Conservation (phyloP, 495 filamentous ascomycete species). For the Xylaria longipes region DNA sequence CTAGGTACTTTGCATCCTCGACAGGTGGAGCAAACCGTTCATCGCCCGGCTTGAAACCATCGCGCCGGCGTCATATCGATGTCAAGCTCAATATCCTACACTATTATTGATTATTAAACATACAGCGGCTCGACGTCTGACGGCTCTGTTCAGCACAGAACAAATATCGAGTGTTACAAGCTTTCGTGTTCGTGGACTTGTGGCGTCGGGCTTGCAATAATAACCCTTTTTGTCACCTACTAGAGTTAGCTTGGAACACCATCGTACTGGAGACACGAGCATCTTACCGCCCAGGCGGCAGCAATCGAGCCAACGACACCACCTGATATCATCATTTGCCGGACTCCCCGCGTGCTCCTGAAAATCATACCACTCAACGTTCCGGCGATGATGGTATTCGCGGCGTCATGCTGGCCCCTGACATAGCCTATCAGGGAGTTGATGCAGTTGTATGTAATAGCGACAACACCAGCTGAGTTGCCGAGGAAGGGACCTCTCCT, state of each 20-base stretch:
- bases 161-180: conserved; percentile 25
- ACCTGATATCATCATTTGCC: conserved; percentile 92
- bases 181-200: conserved; percentile 25
- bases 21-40: conserved; percentile 15
- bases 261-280: background rate
- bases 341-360: conserved; percentile 88
- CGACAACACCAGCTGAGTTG: conserved; percentile 92
- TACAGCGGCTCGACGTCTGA: conserved; percentile 12
- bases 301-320: conserved; percentile 84
- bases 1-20: conserved; percentile 27
- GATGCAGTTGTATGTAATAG: conserved; percentile 91
- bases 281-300: conserved; percentile 85
- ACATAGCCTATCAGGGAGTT: conserved; percentile 89
- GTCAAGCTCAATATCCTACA: conserved; percentile 39
- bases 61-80: conserved; percentile 27
- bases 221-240: conserved; percentile 63
- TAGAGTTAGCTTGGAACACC: conserved; percentile 26
- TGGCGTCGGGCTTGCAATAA: conserved; percentile 51
- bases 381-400: conserved; percentile 86
- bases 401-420: conserved; percentile 87
- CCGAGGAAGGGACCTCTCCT: conserved; percentile 94
- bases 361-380: conserved; percentile 90
- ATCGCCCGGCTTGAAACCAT: conserved; percentile 18
- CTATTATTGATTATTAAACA: conserved; percentile 29
- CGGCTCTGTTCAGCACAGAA: background rate